A percentile compares a stretch with the other conserved stretches of the same genome.
These are phyloP conservation scores for Rhizopogon roseolus DNA, from an alignment of 768 basidiomycete species.

Conservation along the genomic window DNA sequence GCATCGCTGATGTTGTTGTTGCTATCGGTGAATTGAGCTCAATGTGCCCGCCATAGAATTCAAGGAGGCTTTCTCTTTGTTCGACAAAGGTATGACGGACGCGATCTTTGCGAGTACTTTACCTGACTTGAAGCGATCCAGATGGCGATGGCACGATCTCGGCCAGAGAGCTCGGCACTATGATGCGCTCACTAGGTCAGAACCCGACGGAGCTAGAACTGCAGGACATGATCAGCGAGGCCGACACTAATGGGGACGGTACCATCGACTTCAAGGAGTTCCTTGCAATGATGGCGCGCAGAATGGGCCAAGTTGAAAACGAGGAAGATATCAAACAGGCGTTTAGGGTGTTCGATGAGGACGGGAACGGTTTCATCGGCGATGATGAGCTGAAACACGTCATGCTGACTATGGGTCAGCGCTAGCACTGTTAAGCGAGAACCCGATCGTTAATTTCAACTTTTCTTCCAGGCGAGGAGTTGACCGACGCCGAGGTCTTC, in stretches of 20 bases:
- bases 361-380: slow-evolving; percentile 87
- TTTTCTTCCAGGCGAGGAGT: slow-evolving; percentile 66
- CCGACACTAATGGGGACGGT: slow-evolving; percentile 84
- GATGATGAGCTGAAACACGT: slow-evolving; percentile 84
- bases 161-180: slow-evolving; percentile 84
- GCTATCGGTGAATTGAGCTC: slow-evolving; percentile 1
- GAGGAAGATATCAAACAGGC: slow-evolving; percentile 97
- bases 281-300: slow-evolving; percentile 79
- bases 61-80: slow-evolving; percentile 98
- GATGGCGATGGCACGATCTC: slow-evolving; percentile 95
- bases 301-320: slow-evolving; percentile 88
- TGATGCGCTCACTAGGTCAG: slow-evolving; percentile 91
- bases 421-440: background rate
- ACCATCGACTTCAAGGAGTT: slow-evolving; percentile 86
- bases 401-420: slow-evolving; percentile 83
- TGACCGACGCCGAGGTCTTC: slow-evolving; percentile 82
- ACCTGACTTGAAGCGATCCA: slow-evolving; percentile 21
- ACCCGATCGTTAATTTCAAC: too few relatives aligned
- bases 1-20: background rate
- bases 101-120: background rate
- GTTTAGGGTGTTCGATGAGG: slow-evolving; percentile 97
- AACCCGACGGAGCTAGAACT: slow-evolving; percentile 90
- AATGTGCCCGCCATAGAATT: slow-evolving; percentile 56
- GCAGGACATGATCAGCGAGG: slow-evolving; percentile 95
- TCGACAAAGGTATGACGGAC: slow-evolving; percentile 76